phyloP scores from a whole-genome alignment of 2,329 filamentous ascomycete genomes.

The Dothiorella sarmentorum region DNA sequence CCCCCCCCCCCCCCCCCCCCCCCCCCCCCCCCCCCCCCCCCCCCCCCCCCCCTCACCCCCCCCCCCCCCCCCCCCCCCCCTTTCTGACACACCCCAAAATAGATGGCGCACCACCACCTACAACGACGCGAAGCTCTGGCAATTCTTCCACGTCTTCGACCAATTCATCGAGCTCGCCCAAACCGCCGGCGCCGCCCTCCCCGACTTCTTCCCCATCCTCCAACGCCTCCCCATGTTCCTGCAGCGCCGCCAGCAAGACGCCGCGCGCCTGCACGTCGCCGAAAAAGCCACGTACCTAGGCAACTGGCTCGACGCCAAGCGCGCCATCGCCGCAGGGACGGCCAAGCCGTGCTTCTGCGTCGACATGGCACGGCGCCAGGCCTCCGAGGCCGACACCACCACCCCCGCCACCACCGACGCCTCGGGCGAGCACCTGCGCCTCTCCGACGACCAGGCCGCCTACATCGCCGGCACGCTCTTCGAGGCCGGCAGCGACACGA shows the following conservation, averaged over 20 bases:
- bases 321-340: conserved; percentile 15
- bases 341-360: conserved; percentile 26
- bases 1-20: no score
- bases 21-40: no score
- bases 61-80: not conserved
- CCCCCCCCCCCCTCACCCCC: not conserved
- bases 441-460: conserved; percentile 26
- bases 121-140: conserved; percentile 42
- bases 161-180: conserved; percentile 44
- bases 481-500: conserved; percentile 33
- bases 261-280: conserved; percentile 41
- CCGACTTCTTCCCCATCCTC: conserved; percentile 48
- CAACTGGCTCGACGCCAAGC: conserved; percentile 27
- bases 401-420: no score
- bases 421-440: not conserved
- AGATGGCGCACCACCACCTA: conserved; percentile 37
- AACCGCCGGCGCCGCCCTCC: conserved; percentile 41
- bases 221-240: conserved; percentile 34
- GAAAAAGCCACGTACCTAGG: conserved; percentile 37
- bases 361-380: conserved; percentile 25
- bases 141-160: conserved; percentile 44
- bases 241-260: conserved; percentile 38
- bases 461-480: conserved; percentile 29
- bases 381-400: no score
- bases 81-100: no score